Percentiles rank a stretch among this genome's conserved stretches.
These are phyloP conservation scores for Prunus kanzakura DNA, from an alignment of 306 rosid species.

Conservation along the genomic window DNA sequence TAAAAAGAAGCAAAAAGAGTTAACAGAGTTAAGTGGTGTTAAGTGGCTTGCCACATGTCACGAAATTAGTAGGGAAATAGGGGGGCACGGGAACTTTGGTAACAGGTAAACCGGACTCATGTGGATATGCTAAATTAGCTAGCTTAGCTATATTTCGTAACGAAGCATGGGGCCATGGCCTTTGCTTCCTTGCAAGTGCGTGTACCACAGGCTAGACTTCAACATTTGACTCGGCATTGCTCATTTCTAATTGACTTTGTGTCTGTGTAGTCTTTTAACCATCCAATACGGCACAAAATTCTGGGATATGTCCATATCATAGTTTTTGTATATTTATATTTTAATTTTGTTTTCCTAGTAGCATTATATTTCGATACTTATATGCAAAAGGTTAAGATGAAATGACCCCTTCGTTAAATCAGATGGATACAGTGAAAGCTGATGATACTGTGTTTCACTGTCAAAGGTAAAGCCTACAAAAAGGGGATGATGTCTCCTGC, in stretches of 20 bases:
- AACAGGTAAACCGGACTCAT: too few relatives aligned
- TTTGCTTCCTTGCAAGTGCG: neutral
- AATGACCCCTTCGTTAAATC: neutral
- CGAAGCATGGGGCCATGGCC: neutral
- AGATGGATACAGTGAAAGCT: neutral
- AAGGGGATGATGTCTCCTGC: neutral
- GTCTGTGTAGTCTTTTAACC: too few relatives aligned
- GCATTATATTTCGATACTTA: neutral
- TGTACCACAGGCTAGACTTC: neutral
- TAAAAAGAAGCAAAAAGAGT: too few relatives aligned
- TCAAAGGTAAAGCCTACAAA: conserved; percentile 2
- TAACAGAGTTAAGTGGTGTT: too few relatives aligned
- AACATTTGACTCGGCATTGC: too few relatives aligned
- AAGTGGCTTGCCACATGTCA: too few relatives aligned
- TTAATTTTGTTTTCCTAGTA: neutral
- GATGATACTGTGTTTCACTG: neutral
- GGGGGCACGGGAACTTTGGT: too few relatives aligned
- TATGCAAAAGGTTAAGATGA: neutral
- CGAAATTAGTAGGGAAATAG: too few relatives aligned
- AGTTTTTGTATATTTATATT: neutral
- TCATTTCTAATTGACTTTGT: too few relatives aligned
- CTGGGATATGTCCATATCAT: too few relatives aligned
- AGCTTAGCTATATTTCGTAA: neutral
- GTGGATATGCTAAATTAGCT: neutral
- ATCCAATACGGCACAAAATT: too few relatives aligned